Percentiles rank a stretch among this genome's conserved stretches.
phyloP scores from a whole-genome alignment of 176 grass and related monocot species.

The Calamus simplicifolius region DNA sequence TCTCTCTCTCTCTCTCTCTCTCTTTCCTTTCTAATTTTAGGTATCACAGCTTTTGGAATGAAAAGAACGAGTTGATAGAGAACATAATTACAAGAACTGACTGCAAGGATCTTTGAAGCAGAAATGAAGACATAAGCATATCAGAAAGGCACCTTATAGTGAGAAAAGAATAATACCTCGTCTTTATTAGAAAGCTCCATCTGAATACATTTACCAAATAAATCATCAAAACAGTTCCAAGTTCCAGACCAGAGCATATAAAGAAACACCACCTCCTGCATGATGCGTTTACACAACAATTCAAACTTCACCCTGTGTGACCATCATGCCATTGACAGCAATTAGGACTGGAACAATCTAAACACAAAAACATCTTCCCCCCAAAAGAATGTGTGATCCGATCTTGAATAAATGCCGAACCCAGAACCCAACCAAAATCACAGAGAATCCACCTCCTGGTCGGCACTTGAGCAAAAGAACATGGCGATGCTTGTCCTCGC shows the following conservation, averaged over 20 bases:
- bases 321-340: slow-evolving; percentile 22
- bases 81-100: too few species aligned
- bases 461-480: slow-evolving; percentile 7
- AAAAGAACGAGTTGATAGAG: too few species aligned
- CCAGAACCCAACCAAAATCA: slow-evolving; percentile 3
- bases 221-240: slow-evolving; percentile 26
- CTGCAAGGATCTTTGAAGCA: too few species aligned
- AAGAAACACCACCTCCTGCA: slow-evolving; percentile 13
- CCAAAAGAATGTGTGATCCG: slow-evolving; percentile 37
- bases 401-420: slow-evolving; percentile 5
- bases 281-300: slow-evolving; percentile 29
- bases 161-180: slow-evolving; percentile 45
- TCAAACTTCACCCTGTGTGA: slow-evolving; percentile 16
- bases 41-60: too few species aligned
- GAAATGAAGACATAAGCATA: slow-evolving; percentile 1
- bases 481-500: slow-evolving; percentile 17
- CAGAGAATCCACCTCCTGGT: neutral
- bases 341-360: slow-evolving; percentile 9
- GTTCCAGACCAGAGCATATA: slow-evolving; percentile 17
- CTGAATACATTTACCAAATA: slow-evolving; percentile 47
- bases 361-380: slow-evolving; percentile 7
- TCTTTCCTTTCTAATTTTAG: too few species aligned
- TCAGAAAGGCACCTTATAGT: neutral
- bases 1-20: too few species aligned
- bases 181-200: slow-evolving; percentile 54